Base-by-base conservation (phyloP, 495 filamentous ascomycete species). In the Lasiosphaeria hispida region DNA sequence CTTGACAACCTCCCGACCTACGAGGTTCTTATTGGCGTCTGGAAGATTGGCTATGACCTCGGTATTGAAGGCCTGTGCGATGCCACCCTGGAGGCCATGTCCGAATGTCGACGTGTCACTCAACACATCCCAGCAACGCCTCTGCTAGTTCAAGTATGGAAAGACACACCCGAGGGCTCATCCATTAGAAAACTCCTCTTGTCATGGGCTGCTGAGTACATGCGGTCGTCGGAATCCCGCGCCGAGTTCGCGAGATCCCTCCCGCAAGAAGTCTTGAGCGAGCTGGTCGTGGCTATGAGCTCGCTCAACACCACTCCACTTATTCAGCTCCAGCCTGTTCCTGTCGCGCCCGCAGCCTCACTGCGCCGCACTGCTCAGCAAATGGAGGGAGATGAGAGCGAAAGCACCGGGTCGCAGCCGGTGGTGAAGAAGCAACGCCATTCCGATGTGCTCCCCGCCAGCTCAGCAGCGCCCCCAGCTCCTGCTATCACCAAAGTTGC, bases 221-320 rank as follows among this genome's bases (percentile, higher is more conserved):
- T 81, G 69, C 62, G 76, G 58, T 78, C 79, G 2, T 77, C 77
- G 8, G 74, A 77, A 8, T 69, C 73, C 4, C 72, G 78, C 4
- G 70, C 75, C 15, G 73, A 77, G 52, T 83, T 83, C 51, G 80
- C 75, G 14, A 72, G 77, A 43, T 76, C 79, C 6, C 74, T 83
- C 1, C 80, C 80, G 0, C 73, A 82, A 61, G 78, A 80, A 59
- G 79, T 83, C 7, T 51, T 83, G 14, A 80, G 76, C 50, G 80
- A 82, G 59, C 68, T 83, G 8, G 80, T 83, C 0, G 74, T 83
- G 2, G 74, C 78, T n/a, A 81, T 83, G 78, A 80, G 77, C 62
- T 74, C 75, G 9, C 60, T 78, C 19, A 69, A 77, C 11, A 54
- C 65, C 7, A 56, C 67, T 0, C 69, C 72, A 1, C 53, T 60